Conservation (phyloP, 352 stramenopile species). For the Thraustochytrium striatum region DNA sequence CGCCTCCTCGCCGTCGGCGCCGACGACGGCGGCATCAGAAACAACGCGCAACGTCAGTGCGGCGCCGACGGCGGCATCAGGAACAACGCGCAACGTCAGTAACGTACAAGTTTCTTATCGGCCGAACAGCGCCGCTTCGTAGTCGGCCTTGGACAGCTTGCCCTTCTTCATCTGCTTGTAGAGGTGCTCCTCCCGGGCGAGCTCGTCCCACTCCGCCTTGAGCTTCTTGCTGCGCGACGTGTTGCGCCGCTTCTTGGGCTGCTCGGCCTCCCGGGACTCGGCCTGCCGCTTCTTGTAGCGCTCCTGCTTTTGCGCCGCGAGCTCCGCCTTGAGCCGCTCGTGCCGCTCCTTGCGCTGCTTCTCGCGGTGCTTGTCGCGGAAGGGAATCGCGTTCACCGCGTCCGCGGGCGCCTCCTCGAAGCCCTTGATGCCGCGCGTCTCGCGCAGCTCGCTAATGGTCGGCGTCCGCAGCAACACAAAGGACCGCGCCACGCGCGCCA, state of each 20-base stretch:
- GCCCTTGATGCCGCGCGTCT: constrained; percentile 50
- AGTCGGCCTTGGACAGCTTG: constrained; percentile 88
- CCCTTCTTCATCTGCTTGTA: constrained; percentile 95
- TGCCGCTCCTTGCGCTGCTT: constrained; percentile 92
- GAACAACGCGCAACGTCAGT: too few relatives aligned
- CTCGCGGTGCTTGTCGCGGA: constrained; percentile 92
- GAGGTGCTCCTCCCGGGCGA: constrained; percentile 91
- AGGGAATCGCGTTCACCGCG: constrained; percentile 56
- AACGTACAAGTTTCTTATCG: too few relatives aligned
- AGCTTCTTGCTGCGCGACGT: constrained; percentile 61
- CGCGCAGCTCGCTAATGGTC: constrained; percentile 78
- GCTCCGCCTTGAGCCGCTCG: constrained; percentile 63
- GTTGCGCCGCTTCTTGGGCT: constrained; percentile 65
- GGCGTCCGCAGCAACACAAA: constrained; percentile 75
- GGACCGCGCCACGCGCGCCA: constrained; percentile 77
- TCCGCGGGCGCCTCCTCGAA: constrained; percentile 55
- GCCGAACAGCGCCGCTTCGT: too few relatives aligned
- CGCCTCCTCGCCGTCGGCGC: too few relatives aligned
- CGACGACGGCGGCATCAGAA: too few relatives aligned
- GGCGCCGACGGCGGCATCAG: too few relatives aligned
- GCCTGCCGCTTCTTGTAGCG: constrained; percentile 62
- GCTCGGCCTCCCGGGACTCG: constrained; percentile 56
- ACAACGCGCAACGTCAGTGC: too few relatives aligned
- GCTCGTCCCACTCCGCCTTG: constrained; percentile 93
- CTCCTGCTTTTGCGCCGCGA: constrained; percentile 53